Percentiles rank a stretch among this genome's conserved stretches.
Evolutionary conservation across 768 basidiomycete species (phyloP).

Genomic region (Mycena albidolilacea): DNA sequence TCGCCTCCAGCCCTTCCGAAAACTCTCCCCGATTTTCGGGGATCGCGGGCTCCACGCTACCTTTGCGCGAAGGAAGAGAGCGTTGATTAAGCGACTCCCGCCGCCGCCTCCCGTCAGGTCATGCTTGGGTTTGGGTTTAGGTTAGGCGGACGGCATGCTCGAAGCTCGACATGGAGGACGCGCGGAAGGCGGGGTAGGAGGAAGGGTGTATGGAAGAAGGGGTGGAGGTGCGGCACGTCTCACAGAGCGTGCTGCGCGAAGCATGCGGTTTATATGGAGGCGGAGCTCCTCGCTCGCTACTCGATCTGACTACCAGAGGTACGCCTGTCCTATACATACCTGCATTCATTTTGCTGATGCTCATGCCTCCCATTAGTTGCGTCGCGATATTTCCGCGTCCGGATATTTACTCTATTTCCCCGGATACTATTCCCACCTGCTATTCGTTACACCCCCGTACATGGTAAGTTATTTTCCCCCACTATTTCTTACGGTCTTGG

Average conservation of each 20-base stretch:
- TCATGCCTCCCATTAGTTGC: not conserved
- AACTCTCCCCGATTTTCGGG: too few relatives aligned
- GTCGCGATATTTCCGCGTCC: not conserved
- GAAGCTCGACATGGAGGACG: too few relatives aligned
- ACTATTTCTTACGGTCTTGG: not conserved
- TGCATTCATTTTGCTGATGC: conserved; percentile 3
- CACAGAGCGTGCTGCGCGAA: conserved; percentile 1
- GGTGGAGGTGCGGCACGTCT: not conserved
- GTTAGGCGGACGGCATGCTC: too few relatives aligned
- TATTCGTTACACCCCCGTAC: not conserved
- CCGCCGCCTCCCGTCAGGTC: too few relatives aligned
- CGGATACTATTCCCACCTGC: not conserved
- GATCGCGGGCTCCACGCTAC: too few relatives aligned
- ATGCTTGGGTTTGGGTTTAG: too few relatives aligned
- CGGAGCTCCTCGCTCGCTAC: conserved; percentile 1
- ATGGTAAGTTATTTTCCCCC: conserved; percentile 1
- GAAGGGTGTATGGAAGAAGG: too few relatives aligned
- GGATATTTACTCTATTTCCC: not conserved
- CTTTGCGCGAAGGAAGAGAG: too few relatives aligned
- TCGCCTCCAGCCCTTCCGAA: too few relatives aligned
- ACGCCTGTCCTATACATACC: not conserved
- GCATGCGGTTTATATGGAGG: not conserved
- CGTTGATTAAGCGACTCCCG: too few relatives aligned
- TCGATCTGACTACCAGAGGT: conserved; percentile 1
- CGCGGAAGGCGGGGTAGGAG: too few relatives aligned